These are phyloP conservation scores for Venturia carpophila DNA, from an alignment of 2,329 filamentous ascomycete genomes.

Conservation along the genomic window DNA sequence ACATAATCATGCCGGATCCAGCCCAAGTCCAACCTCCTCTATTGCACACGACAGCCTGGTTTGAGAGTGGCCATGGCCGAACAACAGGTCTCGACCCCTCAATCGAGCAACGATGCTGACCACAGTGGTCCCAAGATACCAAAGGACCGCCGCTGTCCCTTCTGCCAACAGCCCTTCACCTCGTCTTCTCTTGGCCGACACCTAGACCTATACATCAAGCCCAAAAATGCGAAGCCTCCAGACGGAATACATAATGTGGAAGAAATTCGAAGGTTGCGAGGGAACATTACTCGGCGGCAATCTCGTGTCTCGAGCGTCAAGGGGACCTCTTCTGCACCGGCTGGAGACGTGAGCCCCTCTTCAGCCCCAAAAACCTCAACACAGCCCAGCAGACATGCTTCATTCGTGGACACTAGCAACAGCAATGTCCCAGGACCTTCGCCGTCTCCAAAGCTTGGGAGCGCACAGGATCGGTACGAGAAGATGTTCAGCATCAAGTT, in stretches of 20 bases:
- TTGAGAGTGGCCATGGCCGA: neutral
- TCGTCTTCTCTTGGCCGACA: slow-evolving; percentile 90
- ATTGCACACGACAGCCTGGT: neutral
- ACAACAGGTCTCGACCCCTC: slow-evolving; percentile 27
- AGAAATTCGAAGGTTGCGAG: slow-evolving; percentile 74
- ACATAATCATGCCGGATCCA: slow-evolving; percentile 2
- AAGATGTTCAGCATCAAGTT: slow-evolving; percentile 34
- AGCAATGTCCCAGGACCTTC: slow-evolving; percentile 24
- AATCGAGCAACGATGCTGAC: slow-evolving; percentile 26
- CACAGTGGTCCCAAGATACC: slow-evolving; percentile 36
- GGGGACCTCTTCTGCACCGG: slow-evolving; percentile 47
- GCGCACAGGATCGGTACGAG: slow-evolving; percentile 25
- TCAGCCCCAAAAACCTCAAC: slow-evolving; percentile 21
- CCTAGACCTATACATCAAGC: slow-evolving; percentile 87
- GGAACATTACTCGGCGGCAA: slow-evolving; percentile 79
- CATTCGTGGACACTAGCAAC: slow-evolving; percentile 25
- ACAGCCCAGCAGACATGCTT: slow-evolving; percentile 14
- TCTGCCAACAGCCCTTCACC: slow-evolving; percentile 82
- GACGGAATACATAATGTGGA: slow-evolving; percentile 89
- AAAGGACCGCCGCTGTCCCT: slow-evolving; percentile 85
- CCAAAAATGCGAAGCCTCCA: slow-evolving; percentile 79
- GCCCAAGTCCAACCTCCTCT: neutral
- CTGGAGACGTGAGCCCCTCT: slow-evolving; percentile 24
- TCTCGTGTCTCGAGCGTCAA: slow-evolving; percentile 58
- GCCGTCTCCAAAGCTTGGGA: slow-evolving; percentile 17